Percentiles rank a stretch among this genome's conserved stretches.
Conservation (phyloP, 495 filamentous ascomycete genomes). For the Hypoxylon fragiforme region DNA sequence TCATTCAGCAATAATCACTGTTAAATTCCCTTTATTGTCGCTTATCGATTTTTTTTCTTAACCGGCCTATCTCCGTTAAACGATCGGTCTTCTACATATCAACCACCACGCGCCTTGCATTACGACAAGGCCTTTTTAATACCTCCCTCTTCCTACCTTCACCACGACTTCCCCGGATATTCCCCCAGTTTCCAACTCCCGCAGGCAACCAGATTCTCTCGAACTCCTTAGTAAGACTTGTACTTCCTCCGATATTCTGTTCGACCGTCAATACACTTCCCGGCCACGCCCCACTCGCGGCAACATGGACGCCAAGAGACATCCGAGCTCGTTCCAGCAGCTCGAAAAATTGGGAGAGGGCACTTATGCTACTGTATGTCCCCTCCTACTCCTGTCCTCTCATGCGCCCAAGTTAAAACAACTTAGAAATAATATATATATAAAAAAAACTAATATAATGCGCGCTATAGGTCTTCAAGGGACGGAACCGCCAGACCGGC, state of each 20-base stretch:
- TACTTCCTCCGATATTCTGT: constrained; percentile 22
- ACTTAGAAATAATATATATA: too few species aligned
- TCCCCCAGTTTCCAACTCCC: constrained; percentile 18
- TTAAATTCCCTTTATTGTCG: constrained; percentile 4
- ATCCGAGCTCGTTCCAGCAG: constrained; percentile 97
- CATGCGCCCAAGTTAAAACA: too few species aligned
- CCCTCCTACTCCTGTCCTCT: constrained; percentile 16
- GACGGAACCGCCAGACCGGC: constrained; percentile 91
- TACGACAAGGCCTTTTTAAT: constrained; percentile 30
- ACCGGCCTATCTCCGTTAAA: constrained; percentile 2
- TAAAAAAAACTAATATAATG: constrained; percentile 8
- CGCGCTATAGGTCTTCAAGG: constrained; percentile 85
- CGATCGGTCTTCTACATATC: not conserved
- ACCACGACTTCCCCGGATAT: constrained; percentile 30
- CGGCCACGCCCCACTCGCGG: constrained; percentile 15
- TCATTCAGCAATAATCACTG: constrained; percentile 13
- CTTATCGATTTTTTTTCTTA: constrained; percentile 16
- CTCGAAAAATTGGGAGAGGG: constrained; percentile 98
- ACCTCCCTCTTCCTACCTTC: constrained; percentile 19
- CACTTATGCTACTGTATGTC: constrained; percentile 93
- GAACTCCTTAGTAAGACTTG: constrained; percentile 20
- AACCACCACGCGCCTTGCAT: constrained; percentile 20
- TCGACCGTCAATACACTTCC: constrained; percentile 15
- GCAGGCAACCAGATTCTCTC: constrained; percentile 6
- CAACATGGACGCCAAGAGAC: constrained; percentile 83